These are phyloP conservation scores for Chlamydomonas urium DNA, from an alignment of 139 green algal genomes.

Conservation along the genomic window DNA sequence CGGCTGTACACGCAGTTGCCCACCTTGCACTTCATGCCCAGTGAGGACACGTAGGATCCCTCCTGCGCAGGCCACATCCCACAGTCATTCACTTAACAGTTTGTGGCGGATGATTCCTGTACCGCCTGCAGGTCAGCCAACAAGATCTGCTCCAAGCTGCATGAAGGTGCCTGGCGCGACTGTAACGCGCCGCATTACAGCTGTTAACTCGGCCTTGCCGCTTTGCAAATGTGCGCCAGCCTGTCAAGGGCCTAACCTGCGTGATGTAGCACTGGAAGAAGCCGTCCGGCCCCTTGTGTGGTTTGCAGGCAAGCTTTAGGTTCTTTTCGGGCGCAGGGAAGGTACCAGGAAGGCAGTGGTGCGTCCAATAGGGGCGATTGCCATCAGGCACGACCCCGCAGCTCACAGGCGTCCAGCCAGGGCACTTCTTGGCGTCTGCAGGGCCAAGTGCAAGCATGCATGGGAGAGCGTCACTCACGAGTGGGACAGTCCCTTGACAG, in stretches of 20 bases:
- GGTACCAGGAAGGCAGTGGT: constrained; percentile 53
- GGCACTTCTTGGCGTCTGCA: constrained; percentile 43
- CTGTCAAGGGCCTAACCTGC: too few species aligned
- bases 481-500: too few species aligned
- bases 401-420: constrained; percentile 43
- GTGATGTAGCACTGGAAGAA: constrained; percentile 68
- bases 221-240: too few species aligned
- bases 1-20: constrained; percentile 54
- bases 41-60: constrained; percentile 46
- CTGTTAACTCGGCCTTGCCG: too few species aligned
- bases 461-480: too few species aligned
- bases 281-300: constrained; percentile 19
- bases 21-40: constrained; percentile 57
- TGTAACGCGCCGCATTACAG: too few species aligned
- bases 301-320: constrained; percentile 50
- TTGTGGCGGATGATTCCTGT: too few species aligned
- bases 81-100: too few species aligned
- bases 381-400: constrained; percentile 36
- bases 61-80: too few species aligned
- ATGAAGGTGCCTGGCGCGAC: too few species aligned
- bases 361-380: constrained; percentile 45
- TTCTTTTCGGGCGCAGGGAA: constrained; percentile 37
- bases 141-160: too few species aligned
- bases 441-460: not conserved
- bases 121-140: too few species aligned